A percentile compares a stretch with the other conserved stretches of the same genome.
Evolutionary conservation across 768 basidiomycete genomes (phyloP).

Genomic region (Cubamyces lactineus): DNA sequence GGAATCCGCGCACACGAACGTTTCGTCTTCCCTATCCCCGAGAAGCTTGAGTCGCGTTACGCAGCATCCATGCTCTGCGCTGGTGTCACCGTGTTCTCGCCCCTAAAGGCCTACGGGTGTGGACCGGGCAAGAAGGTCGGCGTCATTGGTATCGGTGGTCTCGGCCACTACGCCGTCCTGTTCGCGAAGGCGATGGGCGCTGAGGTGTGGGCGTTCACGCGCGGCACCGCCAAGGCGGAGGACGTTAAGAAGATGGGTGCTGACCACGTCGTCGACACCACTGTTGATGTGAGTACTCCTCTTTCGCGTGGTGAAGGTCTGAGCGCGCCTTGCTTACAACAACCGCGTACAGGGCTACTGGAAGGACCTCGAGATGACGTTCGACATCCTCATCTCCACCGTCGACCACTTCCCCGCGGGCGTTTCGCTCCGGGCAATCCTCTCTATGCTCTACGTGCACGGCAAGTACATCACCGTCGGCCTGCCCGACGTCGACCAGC

Average conservation of each 20-base stretch:
- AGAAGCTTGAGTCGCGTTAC: slow-evolving; percentile 50
- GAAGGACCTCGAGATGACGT: slow-evolving; percentile 39
- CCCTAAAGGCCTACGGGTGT: slow-evolving; percentile 53
- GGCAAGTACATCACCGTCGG: slow-evolving; percentile 60
- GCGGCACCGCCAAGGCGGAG: slow-evolving; percentile 53
- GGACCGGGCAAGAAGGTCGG: slow-evolving; percentile 70
- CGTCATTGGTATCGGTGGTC: slow-evolving; percentile 66
- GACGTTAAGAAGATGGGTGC: slow-evolving; percentile 65
- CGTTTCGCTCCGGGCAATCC: slow-evolving; percentile 31
- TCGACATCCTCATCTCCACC: slow-evolving; percentile 53
- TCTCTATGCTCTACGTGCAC: slow-evolving; percentile 52
- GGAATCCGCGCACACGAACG: slow-evolving; percentile 51
- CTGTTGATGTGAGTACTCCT: slow-evolving; percentile 18
- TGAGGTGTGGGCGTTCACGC: slow-evolving; percentile 61
- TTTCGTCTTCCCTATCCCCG: slow-evolving; percentile 64
- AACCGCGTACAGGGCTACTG: slow-evolving; percentile 40
- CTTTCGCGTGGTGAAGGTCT: not conserved
- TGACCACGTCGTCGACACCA: slow-evolving; percentile 52
- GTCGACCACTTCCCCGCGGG: slow-evolving; percentile 27
- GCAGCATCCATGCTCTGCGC: slow-evolving; percentile 70
- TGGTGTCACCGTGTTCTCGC: slow-evolving; percentile 64
- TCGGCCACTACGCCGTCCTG: slow-evolving; percentile 46
- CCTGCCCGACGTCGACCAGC: slow-evolving; percentile 54
- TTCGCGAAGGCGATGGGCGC: slow-evolving; percentile 60
- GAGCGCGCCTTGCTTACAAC: not conserved